A percentile compares a stretch with the other conserved stretches of the same genome.
Evolutionary conservation across 1,139 yeast species (phyloP).

Genomic region (Keqinozyma sinolaborantium): DNA sequence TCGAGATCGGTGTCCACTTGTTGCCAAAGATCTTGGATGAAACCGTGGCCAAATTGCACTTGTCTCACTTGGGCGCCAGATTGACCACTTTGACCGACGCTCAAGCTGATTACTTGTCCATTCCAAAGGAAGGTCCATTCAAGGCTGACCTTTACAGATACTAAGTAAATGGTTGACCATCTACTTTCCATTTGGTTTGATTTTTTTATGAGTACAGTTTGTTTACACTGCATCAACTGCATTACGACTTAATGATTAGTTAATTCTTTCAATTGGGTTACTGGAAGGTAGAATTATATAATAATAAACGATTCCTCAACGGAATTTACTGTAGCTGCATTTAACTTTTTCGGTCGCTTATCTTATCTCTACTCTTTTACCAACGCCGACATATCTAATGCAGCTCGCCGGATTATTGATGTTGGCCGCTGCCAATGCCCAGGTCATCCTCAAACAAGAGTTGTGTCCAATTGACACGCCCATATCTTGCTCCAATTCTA

Average conservation of each 20-base stretch:
- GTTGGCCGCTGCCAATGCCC: background rate
- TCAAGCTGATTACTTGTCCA: slow-evolving; percentile 95
- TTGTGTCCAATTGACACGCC: slow-evolving; percentile 68
- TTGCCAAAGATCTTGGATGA: slow-evolving; percentile 98
- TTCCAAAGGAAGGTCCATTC: slow-evolving; percentile 94
- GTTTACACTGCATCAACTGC: slow-evolving; percentile 48
- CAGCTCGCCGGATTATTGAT: no score
- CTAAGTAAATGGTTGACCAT: slow-evolving; percentile 34
- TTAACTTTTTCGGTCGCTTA: no score
- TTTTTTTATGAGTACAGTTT: slow-evolving; percentile 14
- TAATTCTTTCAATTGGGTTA: slow-evolving; percentile 19
- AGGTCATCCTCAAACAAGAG: background rate
- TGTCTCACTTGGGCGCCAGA: slow-evolving; percentile 90
- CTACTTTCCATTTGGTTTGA: slow-evolving; percentile 6
- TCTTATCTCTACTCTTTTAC: no score
- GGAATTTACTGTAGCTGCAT: slow-evolving; percentile 13
- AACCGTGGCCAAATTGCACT: slow-evolving; percentile 97
- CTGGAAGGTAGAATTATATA: slow-evolving; percentile 11
- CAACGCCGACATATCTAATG: no score
- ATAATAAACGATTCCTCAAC: slow-evolving; percentile 39
- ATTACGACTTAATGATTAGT: slow-evolving; percentile 24
- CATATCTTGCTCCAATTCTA: slow-evolving; percentile 50
- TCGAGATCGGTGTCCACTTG: slow-evolving; percentile 90
- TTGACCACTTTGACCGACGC: slow-evolving; percentile 72
- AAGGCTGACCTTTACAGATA: slow-evolving; percentile 99